phyloP scores from a whole-genome alignment of 2,329 filamentous ascomycete species.

The Aspergillus jensenii region DNA sequence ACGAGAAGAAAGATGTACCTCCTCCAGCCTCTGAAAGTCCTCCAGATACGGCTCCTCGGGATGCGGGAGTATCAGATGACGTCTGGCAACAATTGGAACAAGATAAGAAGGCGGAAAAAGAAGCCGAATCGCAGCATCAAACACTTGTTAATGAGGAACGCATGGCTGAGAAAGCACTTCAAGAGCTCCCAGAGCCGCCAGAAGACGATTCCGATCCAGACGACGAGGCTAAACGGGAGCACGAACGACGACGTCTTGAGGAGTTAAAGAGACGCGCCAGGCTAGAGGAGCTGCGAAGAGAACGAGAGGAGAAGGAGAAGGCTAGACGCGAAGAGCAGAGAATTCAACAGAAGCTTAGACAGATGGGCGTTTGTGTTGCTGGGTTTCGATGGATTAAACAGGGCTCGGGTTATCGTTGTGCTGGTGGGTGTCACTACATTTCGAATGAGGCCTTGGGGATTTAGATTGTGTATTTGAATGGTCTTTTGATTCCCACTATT shows the following conservation, averaged over 20 bases:
- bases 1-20: neutral
- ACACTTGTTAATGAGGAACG: constrained; percentile 7
- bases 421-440: constrained; percentile 60
- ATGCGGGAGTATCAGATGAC: constrained; percentile 24
- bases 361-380: constrained; percentile 55
- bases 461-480: neutral
- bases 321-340: constrained; percentile 40
- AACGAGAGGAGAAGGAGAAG: constrained; percentile 36
- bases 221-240: neutral
- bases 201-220: neutral
- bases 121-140: neutral
- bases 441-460: constrained; percentile 29
- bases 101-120: constrained; percentile 11
- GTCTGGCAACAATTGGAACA: constrained; percentile 24
- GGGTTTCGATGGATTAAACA: constrained; percentile 66
- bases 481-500: neutral
- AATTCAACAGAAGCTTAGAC: constrained; percentile 50
- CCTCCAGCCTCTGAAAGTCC: neutral
- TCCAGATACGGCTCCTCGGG: constrained; percentile 10
- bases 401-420: constrained; percentile 60
- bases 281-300: constrained; percentile 37
- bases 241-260: constrained; percentile 4
- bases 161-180: constrained; percentile 8
- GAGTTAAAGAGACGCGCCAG: constrained; percentile 29
- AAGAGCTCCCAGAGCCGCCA: constrained; percentile 29